These are phyloP conservation scores for Suillus americanus DNA, from an alignment of 768 basidiomycete species.

Conservation along the genomic window DNA sequence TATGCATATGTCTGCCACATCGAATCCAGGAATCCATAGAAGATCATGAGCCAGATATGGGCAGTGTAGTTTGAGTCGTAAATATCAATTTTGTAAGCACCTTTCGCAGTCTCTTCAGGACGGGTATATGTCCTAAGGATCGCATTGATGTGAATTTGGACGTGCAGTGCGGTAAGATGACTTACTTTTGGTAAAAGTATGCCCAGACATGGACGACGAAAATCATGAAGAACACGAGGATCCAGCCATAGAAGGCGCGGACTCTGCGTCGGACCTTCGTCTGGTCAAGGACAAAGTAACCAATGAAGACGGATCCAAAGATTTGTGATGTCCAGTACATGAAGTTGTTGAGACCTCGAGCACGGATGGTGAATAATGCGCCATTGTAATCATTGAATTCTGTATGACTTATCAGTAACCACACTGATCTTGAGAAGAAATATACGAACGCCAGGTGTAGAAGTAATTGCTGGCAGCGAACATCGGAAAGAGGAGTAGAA, in stretches of 20 bases:
- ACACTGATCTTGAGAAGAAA: background rate
- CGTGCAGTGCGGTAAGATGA: background rate
- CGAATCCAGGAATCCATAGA: conserved; percentile 76
- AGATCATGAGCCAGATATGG: conserved; percentile 64
- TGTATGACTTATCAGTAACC: conserved; percentile 26
- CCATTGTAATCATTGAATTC: conserved; percentile 84
- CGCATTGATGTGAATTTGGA: background rate
- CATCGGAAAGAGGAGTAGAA: conserved; percentile 81
- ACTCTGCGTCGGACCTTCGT: conserved; percentile 53
- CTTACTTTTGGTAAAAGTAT: conserved; percentile 73
- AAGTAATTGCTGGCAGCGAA: conserved; percentile 85
- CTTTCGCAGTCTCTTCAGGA: conserved; percentile 34
- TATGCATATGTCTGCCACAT: conserved; percentile 87
- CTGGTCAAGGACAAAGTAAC: conserved; percentile 62
- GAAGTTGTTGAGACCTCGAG: conserved; percentile 76
- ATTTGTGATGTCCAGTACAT: conserved; percentile 82
- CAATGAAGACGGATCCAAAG: conserved; percentile 71
- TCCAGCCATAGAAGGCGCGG: conserved; percentile 74
- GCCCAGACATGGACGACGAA: conserved; percentile 76
- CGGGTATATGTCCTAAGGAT: conserved; percentile 57
- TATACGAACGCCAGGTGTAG: conserved; percentile 73
- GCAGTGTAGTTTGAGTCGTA: conserved; percentile 53
- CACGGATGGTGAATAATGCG: conserved; percentile 75
- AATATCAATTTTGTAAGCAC: conserved; percentile 53
- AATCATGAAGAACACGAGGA: conserved; percentile 59